Evolutionary conservation across 148 eudicot genomes (phyloP), one percentile per base, ranked within the genome.

Genomic region (Silene latifolia): DNA sequence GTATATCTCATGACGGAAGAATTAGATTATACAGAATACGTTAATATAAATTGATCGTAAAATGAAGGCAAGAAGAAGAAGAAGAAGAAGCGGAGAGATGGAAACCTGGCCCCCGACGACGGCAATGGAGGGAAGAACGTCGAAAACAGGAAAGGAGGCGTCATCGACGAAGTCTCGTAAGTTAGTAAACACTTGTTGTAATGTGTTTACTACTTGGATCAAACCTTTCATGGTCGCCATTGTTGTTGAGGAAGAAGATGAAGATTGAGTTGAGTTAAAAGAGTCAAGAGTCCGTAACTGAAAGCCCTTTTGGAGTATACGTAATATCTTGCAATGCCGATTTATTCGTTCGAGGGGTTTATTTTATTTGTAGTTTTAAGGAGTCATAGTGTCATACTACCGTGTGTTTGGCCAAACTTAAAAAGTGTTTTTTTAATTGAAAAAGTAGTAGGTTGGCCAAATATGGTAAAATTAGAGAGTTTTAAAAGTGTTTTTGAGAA

Each of bases 21-120:
- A 39, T 5, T 39, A 39, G 8, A 39, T 39, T 39, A 39, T 5
- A 39, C 44, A 71, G 32, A 11, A 12, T 56, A 42, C 35, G 62
- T 35, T 10, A 5, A 5, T 13, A 62, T 54, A 47, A 24, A 27
- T 12, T 27, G 59, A 59, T 25, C 44, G 70, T 19, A 65, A 61
- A 23, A 44, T 17, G 0, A 20, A 29, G 3, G 17, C 48, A 63
- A 35, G 10, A 29, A 11, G 42, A 12, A 23, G 25, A 66, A 24
- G 62, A 19, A 59, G 19, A 47, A 15, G 24, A 4, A 66, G 64
- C 27, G 73, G 46, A 48, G 64, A 42, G 70, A 47, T 42, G 54
- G 21, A 27, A 20, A 87, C 93, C 89, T 89, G 93, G 61, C 93
- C 93, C 10, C 93, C 91, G 63, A 89, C 85, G 78, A 84, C 93